A percentile compares a stretch with the other conserved stretches of the same genome.
Evolutionary conservation across 2,329 filamentous ascomycete species (phyloP).

Genomic region (Ophiosphaerella herpotricha): DNA sequence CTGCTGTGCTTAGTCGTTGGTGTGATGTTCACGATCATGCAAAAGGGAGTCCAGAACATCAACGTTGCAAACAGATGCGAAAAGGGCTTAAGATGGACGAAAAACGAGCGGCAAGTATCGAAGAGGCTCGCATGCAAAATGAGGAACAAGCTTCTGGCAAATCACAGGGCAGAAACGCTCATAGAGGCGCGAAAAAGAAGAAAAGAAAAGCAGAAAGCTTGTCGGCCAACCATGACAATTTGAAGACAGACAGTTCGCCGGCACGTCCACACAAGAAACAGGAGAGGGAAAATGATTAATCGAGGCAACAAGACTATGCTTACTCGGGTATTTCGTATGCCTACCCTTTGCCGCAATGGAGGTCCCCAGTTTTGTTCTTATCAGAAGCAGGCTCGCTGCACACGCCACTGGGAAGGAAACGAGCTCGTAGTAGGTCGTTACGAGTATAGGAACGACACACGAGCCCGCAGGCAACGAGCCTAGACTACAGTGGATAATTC

Average conservation of each 20-base stretch:
- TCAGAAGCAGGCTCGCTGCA: too few relatives aligned
- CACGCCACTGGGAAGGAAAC: too few relatives aligned
- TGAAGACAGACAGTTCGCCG: not conserved
- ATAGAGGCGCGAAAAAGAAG: not conserved
- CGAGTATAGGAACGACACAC: too few relatives aligned
- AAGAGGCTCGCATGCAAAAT: not conserved
- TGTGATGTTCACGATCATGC: conserved; percentile 17
- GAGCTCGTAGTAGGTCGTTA: too few relatives aligned
- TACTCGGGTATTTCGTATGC: too few relatives aligned
- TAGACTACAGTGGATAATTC: too few relatives aligned
- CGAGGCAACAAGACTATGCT: too few relatives aligned
- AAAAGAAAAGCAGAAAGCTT: not conserved
- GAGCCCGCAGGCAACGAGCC: too few relatives aligned
- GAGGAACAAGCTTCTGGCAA: not conserved
- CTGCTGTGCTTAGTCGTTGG: conserved; percentile 12
- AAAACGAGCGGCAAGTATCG: not conserved
- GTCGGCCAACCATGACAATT: not conserved
- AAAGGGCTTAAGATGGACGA: not conserved
- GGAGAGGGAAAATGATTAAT: not conserved
- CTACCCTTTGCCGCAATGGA: too few relatives aligned
- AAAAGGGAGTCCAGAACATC: conserved; percentile 2
- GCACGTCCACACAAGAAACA: conserved; percentile 5
- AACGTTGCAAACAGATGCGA: conserved; percentile 1
- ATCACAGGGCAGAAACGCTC: not conserved
- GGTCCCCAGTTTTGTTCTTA: too few relatives aligned